A percentile compares a stretch with the other conserved stretches of the same genome.
phyloP scores from a whole-genome alignment of 805 yeast species.

The Ogataea thermomethanolica region DNA sequence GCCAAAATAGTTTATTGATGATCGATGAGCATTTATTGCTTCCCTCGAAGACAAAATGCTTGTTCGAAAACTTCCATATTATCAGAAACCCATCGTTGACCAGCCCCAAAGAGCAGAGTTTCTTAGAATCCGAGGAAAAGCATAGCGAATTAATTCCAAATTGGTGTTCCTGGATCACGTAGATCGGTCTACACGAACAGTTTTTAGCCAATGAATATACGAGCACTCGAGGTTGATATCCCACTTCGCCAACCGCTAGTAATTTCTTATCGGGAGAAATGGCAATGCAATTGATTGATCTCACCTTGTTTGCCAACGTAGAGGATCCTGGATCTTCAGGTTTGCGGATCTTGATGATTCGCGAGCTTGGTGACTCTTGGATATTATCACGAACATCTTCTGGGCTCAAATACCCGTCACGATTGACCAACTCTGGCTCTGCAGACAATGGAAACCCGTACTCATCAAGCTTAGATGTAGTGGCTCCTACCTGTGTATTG shows the following conservation, averaged over 20 bases:
- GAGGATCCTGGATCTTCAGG: slow-evolving; percentile 18
- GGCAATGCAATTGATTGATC: slow-evolving; percentile 55
- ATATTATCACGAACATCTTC: slow-evolving; percentile 10
- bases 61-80: slow-evolving; percentile 47
- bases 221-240: slow-evolving; percentile 63
- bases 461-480: slow-evolving; percentile 24
- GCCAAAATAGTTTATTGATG: slow-evolving; percentile 56
- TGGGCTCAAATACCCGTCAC: slow-evolving; percentile 16
- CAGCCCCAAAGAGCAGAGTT: slow-evolving; percentile 60
- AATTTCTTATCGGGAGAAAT: slow-evolving; percentile 51
- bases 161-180: slow-evolving; percentile 55
- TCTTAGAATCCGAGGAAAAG: slow-evolving; percentile 57
- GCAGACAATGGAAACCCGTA: slow-evolving; percentile 35
- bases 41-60: slow-evolving; percentile 36
- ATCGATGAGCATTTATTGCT: slow-evolving; percentile 63
- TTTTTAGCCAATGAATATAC: slow-evolving; percentile 55
- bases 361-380: slow-evolving; percentile 9
- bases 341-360: slow-evolving; percentile 16
- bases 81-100: slow-evolving; percentile 65
- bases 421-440: slow-evolving; percentile 31
- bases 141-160: slow-evolving; percentile 56
- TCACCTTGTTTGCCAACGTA: slow-evolving; percentile 36
- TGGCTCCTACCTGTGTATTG: slow-evolving; percentile 10
- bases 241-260: slow-evolving; percentile 68
- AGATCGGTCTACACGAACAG: slow-evolving; percentile 46